Conservation (phyloP, 805 yeast genomes). For the Martiniozyma abietophila region DNA sequence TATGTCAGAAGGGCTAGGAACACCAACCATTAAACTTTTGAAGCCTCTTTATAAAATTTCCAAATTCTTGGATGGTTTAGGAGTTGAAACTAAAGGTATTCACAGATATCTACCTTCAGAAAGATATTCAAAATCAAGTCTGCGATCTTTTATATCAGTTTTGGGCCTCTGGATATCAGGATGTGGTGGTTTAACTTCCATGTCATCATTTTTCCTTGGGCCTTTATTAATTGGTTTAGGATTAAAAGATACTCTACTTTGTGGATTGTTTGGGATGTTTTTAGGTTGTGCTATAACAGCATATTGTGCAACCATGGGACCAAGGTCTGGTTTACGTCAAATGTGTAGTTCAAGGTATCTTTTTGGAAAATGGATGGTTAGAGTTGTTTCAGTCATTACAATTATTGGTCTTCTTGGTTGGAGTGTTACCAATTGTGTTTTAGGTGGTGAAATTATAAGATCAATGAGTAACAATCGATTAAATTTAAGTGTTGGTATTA, state of each 20-base stretch:
- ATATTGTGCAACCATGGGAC: constrained; percentile 81
- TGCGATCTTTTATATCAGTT: constrained; percentile 34
- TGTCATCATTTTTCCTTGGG: constrained; percentile 75
- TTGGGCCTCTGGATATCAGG: constrained; percentile 82
- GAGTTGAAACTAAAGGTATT: constrained; percentile 73
- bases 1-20: too few species aligned
- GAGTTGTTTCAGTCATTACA: constrained; percentile 61
- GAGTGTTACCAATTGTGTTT: constrained; percentile 82
- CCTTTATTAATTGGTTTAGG: constrained; percentile 64
- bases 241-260: constrained; percentile 49
- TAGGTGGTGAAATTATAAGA: constrained; percentile 76
- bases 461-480: constrained; percentile 56
- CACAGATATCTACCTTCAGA: constrained; percentile 65
- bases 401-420: constrained; percentile 81
- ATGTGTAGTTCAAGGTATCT: constrained; percentile 75
- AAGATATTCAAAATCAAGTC: constrained; percentile 15
- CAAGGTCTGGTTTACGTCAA: constrained; percentile 82
- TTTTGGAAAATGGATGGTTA: constrained; percentile 82
- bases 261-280: constrained; percentile 55
- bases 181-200: constrained; percentile 80
- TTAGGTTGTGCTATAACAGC: constrained; percentile 74
- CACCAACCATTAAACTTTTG: too few species aligned
- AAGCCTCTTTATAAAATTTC: constrained; percentile 18
- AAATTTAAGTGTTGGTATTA: constrained; percentile 65
- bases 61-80: constrained; percentile 38